Conservation (phyloP, 2,329 filamentous ascomycete species). For the Remersonia thermophila region DNA sequence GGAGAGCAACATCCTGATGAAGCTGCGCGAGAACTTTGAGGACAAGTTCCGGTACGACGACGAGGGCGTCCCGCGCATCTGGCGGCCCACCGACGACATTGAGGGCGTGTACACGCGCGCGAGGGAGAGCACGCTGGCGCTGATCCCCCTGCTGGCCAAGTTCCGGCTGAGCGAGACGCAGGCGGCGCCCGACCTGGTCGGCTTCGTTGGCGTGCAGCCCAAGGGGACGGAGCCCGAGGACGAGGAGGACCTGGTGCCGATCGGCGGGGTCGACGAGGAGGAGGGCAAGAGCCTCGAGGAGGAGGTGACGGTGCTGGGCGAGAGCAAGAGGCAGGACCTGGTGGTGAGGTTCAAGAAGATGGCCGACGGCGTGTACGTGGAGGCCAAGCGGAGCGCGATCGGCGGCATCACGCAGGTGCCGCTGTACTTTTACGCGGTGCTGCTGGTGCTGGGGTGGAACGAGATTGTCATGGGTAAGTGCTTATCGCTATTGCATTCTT, state of each 20-base stretch:
- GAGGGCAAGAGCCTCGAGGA: conserved; percentile 91
- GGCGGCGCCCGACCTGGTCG: conserved; percentile 66
- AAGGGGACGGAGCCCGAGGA: conserved; percentile 64
- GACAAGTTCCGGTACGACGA: conserved; percentile 99
- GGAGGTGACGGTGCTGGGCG: conserved; percentile 88
- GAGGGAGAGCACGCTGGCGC: conserved; percentile 77
- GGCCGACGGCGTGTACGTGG: conserved; percentile 92
- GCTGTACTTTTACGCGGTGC: conserved; percentile 81
- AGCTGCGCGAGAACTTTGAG: conserved; percentile 95
- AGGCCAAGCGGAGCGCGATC: conserved; percentile 93
- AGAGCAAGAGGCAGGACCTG: conserved; percentile 81
- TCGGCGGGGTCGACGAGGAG: conserved; percentile 88
- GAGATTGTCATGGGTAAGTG: conserved; percentile 85
- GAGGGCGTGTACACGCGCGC: conserved; percentile 90
- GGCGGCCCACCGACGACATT: conserved; percentile 93
- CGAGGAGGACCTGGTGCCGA: conserved; percentile 78
- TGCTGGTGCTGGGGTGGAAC: conserved; percentile 95
- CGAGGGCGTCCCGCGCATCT: conserved; percentile 85
- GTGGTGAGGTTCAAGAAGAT: conserved; percentile 96
- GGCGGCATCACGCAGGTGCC: conserved; percentile 90
- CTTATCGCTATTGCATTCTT: conserved; percentile 7
- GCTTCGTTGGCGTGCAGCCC: conserved; percentile 72
- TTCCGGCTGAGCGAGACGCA: conserved; percentile 70
- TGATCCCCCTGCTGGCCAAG: conserved; percentile 78
- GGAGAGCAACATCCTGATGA: conserved; percentile 90